These are phyloP conservation scores for Fusarium hostae DNA, from an alignment of 2,329 filamentous ascomycete species.

Conservation along the genomic window DNA sequence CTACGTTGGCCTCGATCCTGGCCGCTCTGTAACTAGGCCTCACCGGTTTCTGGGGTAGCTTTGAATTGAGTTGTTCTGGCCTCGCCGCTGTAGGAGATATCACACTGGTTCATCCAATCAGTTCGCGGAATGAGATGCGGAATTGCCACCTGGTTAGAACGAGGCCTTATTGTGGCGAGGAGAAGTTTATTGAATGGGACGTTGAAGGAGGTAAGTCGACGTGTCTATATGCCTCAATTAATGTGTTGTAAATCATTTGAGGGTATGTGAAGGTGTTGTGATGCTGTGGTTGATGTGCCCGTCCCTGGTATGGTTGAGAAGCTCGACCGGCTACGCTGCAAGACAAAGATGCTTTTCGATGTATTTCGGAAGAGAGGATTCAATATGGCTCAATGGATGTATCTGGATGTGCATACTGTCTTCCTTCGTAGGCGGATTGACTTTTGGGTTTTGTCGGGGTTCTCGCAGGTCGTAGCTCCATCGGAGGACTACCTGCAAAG, in stretches of 20 bases:
- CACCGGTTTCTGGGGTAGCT: conserved; percentile 31
- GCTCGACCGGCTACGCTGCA: background rate
- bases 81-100: conserved; percentile 16
- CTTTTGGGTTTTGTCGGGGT: background rate
- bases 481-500: fast-evolving
- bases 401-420: background rate
- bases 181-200: background rate
- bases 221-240: conserved; percentile 19
- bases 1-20: background rate
- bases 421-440: background rate
- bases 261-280: background rate
- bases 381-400: background rate
- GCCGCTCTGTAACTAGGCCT: conserved; percentile 1
- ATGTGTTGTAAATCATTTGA: background rate
- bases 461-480: background rate
- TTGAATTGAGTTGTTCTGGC: conserved; percentile 6
- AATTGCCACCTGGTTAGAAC: conserved; percentile 9
- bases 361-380: background rate
- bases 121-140: conserved; percentile 2
- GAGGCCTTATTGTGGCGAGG: conserved; percentile 15
- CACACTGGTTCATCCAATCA: conserved; percentile 28
- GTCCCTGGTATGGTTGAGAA: background rate
- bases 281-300: background rate
- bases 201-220: background rate
- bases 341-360: background rate